These are phyloP conservation scores for Exophiala sideris DNA, from an alignment of 2,329 filamentous ascomycete genomes.

Conservation along the genomic window DNA sequence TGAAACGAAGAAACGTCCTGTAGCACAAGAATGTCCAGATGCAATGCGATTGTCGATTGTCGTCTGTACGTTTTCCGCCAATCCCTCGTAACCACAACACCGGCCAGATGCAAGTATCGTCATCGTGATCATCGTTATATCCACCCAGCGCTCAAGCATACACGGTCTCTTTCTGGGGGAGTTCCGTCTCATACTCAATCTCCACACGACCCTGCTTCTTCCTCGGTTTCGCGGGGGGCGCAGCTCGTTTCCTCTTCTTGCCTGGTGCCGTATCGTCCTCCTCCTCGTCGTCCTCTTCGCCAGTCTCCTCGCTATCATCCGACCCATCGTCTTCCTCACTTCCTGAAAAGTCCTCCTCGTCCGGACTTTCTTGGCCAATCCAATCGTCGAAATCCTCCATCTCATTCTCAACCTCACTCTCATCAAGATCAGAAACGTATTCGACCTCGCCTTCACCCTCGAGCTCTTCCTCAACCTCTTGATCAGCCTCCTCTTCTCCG, in stretches of 20 bases:
- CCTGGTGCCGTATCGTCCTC: constrained; percentile 46
- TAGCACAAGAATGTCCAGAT: too few species aligned
- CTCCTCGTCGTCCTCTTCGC: constrained; percentile 42
- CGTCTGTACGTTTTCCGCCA: too few species aligned
- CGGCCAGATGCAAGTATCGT: neutral
- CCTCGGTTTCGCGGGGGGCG: constrained; percentile 52
- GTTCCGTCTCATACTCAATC: constrained; percentile 76
- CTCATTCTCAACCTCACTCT: constrained; percentile 67
- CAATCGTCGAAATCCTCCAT: constrained; percentile 96
- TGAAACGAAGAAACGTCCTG: too few species aligned
- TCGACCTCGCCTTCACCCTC: constrained; percentile 75
- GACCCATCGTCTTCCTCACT: constrained; percentile 59
- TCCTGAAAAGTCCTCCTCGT: constrained; percentile 52
- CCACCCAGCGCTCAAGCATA: constrained; percentile 30
- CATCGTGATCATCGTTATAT: neutral
- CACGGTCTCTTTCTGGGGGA: constrained; percentile 52
- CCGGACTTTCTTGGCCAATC: constrained; percentile 68
- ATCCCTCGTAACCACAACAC: too few species aligned
- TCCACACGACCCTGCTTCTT: constrained; percentile 66
- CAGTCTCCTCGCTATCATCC: constrained; percentile 56
- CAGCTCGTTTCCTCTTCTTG: constrained; percentile 56
- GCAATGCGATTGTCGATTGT: too few species aligned
- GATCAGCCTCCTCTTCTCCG: constrained; percentile 77
- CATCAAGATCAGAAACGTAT: constrained; percentile 88
- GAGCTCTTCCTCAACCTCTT: constrained; percentile 60